phyloP scores from a whole-genome alignment of 495 filamentous ascomycete genomes.

The Penicillium dipodomyicola region DNA sequence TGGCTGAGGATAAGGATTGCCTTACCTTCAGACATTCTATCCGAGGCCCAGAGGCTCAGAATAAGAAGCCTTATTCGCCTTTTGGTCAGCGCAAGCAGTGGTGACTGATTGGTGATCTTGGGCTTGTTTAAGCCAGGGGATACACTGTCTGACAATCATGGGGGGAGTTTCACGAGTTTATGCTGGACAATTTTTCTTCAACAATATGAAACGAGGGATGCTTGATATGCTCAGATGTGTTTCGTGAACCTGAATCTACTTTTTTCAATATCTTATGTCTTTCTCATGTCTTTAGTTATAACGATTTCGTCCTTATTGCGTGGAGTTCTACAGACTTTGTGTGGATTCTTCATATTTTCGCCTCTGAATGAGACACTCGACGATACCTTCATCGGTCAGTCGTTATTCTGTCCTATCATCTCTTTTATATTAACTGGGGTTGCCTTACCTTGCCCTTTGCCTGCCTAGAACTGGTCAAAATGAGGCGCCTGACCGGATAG shows the following conservation, averaged over 20 bases:
- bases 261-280: not conserved
- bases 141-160: not conserved
- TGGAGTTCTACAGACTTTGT: not conserved
- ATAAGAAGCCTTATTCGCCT: not conserved
- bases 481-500: too few species aligned
- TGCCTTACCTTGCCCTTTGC: not conserved
- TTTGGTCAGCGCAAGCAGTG: not conserved
- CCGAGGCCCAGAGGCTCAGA: conserved; percentile 18
- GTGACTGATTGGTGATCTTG: not conserved
- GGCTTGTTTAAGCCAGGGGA: not conserved
- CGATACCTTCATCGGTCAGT: not conserved
- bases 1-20: conserved; percentile 43
- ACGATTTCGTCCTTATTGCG: not conserved
- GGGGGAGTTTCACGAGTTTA: not conserved
- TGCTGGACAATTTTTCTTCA: not conserved
- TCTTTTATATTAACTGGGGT: not conserved
- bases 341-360: not conserved
- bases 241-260: not conserved
- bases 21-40: conserved; percentile 46
- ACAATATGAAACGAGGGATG: not conserved
- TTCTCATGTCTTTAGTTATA: not conserved
- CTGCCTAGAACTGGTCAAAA: not conserved
- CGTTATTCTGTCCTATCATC: not conserved
- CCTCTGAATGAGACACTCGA: not conserved
- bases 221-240: not conserved